Evolutionary conservation across 2,329 filamentous ascomycete species (phyloP), one percentile per base, ranked within the genome.

Genomic region (Tolypocladium inflatum): DNA sequence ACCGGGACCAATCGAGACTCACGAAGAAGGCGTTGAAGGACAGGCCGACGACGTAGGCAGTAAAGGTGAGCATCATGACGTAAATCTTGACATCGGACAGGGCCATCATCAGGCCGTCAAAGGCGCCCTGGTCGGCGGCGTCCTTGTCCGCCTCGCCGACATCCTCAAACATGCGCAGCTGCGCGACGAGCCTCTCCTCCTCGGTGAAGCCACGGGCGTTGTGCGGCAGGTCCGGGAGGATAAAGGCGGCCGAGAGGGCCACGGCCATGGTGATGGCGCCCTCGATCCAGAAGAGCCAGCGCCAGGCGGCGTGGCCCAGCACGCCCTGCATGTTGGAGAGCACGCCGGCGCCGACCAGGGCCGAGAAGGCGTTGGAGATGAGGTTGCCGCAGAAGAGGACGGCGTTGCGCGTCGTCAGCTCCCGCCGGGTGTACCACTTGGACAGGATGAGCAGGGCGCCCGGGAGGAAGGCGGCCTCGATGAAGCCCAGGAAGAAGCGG

Each of bases 351-450:
- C 77, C 82, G 50, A 86, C 77, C 3, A 86, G 74, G 0, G 81
- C 80, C 0, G 80, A 82, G 64, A 85, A 85, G 56, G 81, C 80
- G 54, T 82, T 82, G 52, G 82, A 82, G 62, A 85, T 78, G 61
- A 84, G 77, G 64, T 83, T 83, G 2, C 81, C 80, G 60, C 80
- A 80, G 69, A 84, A 85, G 26, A 85, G 69, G 37, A 85, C 76
- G 57, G 81, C 80, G 63, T 84, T 82, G 55, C 81, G 73, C 57
- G 73, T 71, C 17, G 78, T 77, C 60, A 85, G 64, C 69, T 84
- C 81, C 55, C 79, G 78, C 54, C 83, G 77, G 1, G 84, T 87
- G 69, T 88, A 88, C 80, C 84, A 88, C 63, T 86, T 84, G 0
- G 82, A 84, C 23, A 88, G 75, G 52, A 87, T 82, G 50, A 86